Evolutionary conservation across 2,329 filamentous ascomycete species (phyloP).

Genomic region (Kalaharituber pfeilii): DNA sequence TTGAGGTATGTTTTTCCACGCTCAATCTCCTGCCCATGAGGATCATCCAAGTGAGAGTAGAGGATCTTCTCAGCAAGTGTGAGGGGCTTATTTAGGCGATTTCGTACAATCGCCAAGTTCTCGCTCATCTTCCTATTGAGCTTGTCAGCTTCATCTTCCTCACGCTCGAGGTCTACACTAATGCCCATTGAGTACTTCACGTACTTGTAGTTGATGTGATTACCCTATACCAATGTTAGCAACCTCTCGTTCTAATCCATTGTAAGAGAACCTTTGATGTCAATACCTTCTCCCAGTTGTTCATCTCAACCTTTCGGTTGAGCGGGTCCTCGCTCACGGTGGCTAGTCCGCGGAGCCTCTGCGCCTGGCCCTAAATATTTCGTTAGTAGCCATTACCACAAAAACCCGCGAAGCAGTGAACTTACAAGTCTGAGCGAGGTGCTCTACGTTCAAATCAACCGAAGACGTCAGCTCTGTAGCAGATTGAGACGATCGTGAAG

Average conservation of each 20-base stretch:
- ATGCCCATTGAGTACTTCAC: constrained; percentile 7
- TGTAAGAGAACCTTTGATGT: too few species aligned
- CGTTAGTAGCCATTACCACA: constrained; percentile 4
- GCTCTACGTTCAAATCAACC: constrained; percentile 13
- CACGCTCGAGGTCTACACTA: background rate
- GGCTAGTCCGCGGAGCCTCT: constrained; percentile 38
- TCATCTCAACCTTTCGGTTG: constrained; percentile 93
- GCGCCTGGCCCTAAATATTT: constrained; percentile 11
- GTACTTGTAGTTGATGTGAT: constrained; percentile 90
- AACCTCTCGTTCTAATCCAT: too few species aligned
- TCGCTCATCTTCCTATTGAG: constrained; percentile 80
- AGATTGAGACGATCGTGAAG: too few species aligned
- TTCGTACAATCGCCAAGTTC: constrained; percentile 80
- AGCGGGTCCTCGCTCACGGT: constrained; percentile 73
- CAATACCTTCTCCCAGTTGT: constrained; percentile 67
- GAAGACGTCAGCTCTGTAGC: too few species aligned
- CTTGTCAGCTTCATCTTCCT: background rate
- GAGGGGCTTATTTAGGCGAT: constrained; percentile 77
- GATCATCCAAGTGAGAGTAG: constrained; percentile 96
- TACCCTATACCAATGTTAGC: constrained; percentile 35
- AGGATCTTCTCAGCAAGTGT: constrained; percentile 97
- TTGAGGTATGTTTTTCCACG: constrained; percentile 91
- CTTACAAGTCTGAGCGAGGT: constrained; percentile 20
- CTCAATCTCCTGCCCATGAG: constrained; percentile 88
- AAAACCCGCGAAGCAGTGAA: constrained; percentile 9